Evolutionary conservation across 352 stramenopile genomes (phyloP).

Genomic region (Pythium rhizo-oryzae): DNA sequence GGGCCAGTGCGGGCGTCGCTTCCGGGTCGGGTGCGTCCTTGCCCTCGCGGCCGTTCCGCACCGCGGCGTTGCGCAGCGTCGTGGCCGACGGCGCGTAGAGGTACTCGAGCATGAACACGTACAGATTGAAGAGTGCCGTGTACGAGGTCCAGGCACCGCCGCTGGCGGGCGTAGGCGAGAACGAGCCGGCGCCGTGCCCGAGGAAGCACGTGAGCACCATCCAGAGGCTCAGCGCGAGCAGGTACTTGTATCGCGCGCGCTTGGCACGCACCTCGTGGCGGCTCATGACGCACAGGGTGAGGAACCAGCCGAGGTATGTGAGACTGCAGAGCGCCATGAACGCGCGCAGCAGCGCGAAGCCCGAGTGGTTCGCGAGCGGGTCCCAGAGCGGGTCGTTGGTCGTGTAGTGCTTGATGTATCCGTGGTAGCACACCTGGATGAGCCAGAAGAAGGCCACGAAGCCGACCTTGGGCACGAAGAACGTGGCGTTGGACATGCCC

Average conservation of each 20-base stretch:
- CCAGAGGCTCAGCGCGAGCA: conserved; percentile 45
- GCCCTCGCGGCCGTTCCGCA: conserved; percentile 21
- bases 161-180: conserved; percentile 49
- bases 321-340: conserved; percentile 46
- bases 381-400: conserved; percentile 61
- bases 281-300: conserved; percentile 40
- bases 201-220: conserved; percentile 56
- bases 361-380: conserved; percentile 41
- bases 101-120: conserved; percentile 60
- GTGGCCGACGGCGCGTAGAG: conserved; percentile 53
- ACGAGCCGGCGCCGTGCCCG: conserved; percentile 40
- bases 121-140: conserved; percentile 61
- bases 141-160: conserved; percentile 55
- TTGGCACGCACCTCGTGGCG: conserved; percentile 46
- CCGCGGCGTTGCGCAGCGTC: conserved; percentile 35
- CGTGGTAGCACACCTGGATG: conserved; percentile 53
- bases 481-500: conserved; percentile 54
- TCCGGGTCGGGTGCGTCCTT: conserved; percentile 28
- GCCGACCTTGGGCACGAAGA: conserved; percentile 54
- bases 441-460: conserved; percentile 60
- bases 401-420: conserved; percentile 64
- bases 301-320: conserved; percentile 56
- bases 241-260: conserved; percentile 52
- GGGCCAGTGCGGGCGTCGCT: conserved; percentile 27
- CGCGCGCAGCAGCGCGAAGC: conserved; percentile 40